Percentiles rank a stretch among this genome's conserved stretches.
These are phyloP conservation scores for Acacia pycnantha DNA, from an alignment of 331 rosid genomes.

Conservation along the genomic window DNA sequence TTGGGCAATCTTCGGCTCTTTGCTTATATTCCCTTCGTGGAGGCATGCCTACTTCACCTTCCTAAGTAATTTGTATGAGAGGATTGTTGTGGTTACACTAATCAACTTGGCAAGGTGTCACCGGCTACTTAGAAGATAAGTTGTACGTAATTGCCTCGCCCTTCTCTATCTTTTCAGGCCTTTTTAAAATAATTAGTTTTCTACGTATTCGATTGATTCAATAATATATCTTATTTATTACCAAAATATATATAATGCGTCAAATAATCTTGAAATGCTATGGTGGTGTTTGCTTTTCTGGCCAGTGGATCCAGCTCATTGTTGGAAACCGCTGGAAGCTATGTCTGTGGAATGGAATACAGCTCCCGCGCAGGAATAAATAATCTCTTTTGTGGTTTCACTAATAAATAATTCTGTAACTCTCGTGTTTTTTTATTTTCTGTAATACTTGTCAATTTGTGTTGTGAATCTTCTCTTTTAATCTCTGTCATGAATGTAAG, in stretches of 20 bases:
- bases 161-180: background rate
- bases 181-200: no score
- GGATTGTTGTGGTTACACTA: background rate
- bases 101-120: background rate
- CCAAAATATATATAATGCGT: no score
- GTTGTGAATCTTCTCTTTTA: background rate
- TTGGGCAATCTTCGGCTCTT: background rate
- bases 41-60: no score
- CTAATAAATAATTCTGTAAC: no score
- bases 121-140: background rate
- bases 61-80: no score
- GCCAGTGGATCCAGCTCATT: background rate
- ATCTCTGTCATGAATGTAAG: background rate
- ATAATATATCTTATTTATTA: no score
- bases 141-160: background rate
- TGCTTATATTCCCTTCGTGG: background rate
- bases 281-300: background rate
- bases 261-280: no score
- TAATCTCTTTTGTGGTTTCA: background rate
- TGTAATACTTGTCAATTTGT: background rate
- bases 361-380: background rate
- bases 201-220: no score
- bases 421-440: no score
- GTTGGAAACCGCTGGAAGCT: background rate
- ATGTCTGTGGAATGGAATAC: background rate